Evolutionary conservation across 1,139 yeast species (phyloP).

Genomic region (Barnettozyma hawaiiensis): DNA sequence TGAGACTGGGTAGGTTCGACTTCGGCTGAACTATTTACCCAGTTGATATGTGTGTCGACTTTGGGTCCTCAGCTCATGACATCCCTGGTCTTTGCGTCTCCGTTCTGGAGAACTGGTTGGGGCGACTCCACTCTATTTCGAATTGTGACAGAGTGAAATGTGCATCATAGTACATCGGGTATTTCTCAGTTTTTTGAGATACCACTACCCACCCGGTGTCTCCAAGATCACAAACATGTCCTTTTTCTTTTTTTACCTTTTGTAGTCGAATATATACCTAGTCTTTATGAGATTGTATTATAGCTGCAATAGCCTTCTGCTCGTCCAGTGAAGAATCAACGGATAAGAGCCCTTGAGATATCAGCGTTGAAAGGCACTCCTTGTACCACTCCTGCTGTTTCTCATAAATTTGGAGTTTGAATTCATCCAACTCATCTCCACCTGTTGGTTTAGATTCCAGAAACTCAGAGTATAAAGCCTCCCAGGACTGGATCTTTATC

Average conservation of each 20-base stretch:
- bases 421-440: background rate
- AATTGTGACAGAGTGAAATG: slow-evolving; percentile 12
- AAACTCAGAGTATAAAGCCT: background rate
- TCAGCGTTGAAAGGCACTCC: background rate
- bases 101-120: slow-evolving; percentile 21
- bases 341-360: background rate
- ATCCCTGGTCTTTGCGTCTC: slow-evolving; percentile 15
- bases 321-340: background rate
- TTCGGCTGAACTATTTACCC: background rate
- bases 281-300: background rate
- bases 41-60: background rate
- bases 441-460: background rate
- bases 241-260: no score
- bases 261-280: background rate
- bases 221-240: slow-evolving; percentile 29
- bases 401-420: background rate
- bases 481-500: background rate
- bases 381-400: slow-evolving; percentile 1
- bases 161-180: slow-evolving; percentile 31
- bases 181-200: slow-evolving; percentile 2
- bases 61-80: slow-evolving; percentile 6
- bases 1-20: background rate
- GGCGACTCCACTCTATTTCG: slow-evolving; percentile 13
- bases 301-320: background rate
- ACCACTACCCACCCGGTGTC: slow-evolving; percentile 26